Evolutionary conservation across 805 yeast species (phyloP).

Genomic region (Candida silvatica): DNA sequence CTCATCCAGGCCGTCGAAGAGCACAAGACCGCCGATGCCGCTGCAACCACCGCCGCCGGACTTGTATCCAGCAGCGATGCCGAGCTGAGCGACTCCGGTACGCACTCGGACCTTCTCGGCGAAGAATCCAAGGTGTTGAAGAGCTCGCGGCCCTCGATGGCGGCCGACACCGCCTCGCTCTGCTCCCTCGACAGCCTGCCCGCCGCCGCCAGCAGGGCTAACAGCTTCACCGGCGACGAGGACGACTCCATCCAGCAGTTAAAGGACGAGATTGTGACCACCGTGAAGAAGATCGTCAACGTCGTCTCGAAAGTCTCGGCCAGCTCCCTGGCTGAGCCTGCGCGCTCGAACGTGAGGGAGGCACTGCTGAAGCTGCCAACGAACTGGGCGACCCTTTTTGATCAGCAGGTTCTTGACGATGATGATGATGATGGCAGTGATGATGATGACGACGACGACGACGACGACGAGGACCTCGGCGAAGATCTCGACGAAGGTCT

Average conservation of each 20-base stretch:
- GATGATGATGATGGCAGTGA: slow-evolving; percentile 11
- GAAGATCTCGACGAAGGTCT: slow-evolving; percentile 6
- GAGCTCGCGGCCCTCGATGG: no score
- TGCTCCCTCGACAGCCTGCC: slow-evolving; percentile 8
- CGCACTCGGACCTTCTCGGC: background rate
- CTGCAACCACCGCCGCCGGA: background rate
- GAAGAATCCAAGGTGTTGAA: background rate
- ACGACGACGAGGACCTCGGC: slow-evolving; percentile 7
- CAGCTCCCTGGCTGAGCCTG: slow-evolving; percentile 65
- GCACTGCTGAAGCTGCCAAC: slow-evolving; percentile 68
- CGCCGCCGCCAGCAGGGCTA: slow-evolving; percentile 7
- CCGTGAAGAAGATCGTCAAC: slow-evolving; percentile 81
- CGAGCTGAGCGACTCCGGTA: background rate
- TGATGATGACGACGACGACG: slow-evolving; percentile 16
- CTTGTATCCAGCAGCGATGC: background rate
- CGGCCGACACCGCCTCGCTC: background rate
- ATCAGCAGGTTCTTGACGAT: slow-evolving; percentile 9
- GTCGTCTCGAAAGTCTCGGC: slow-evolving; percentile 83
- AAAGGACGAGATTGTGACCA: slow-evolving; percentile 76
- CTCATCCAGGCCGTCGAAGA: slow-evolving; percentile 22
- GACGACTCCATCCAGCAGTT: slow-evolving; percentile 34
- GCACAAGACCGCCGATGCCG: background rate
- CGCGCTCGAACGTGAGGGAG: slow-evolving; percentile 72
- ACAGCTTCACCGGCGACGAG: background rate
- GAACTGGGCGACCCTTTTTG: slow-evolving; percentile 45